These are phyloP conservation scores for Crucihimalaya himalaica DNA, from an alignment of 345 rosid species.

Conservation along the genomic window DNA sequence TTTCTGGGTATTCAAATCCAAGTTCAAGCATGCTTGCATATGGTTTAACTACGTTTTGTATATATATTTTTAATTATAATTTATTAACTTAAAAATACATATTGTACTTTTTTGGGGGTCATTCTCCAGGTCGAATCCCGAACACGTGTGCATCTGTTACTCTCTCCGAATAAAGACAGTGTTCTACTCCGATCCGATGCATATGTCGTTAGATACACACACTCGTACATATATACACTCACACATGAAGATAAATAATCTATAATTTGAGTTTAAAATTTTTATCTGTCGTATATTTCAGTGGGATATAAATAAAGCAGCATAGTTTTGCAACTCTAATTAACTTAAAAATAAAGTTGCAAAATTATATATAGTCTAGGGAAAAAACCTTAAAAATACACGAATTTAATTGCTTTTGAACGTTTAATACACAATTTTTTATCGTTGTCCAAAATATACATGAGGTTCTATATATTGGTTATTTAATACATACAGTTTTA, in stretches of 20 bases:
- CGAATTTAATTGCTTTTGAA: no score
- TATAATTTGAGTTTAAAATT: not conserved
- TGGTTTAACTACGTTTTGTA: not conserved
- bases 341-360: not conserved
- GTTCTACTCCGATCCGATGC: slow-evolving; percentile 10
- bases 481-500: no score
- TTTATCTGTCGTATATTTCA: not conserved
- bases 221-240: not conserved
- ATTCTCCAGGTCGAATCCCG: not conserved
- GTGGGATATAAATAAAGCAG: not conserved
- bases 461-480: no score
- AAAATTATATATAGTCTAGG: not conserved
- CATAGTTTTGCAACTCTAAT: not conserved
- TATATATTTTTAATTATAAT: not conserved
- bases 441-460: no score
- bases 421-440: no score
- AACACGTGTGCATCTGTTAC: slow-evolving; percentile 13
- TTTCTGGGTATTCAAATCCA: not conserved
- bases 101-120: not conserved
- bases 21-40: not conserved
- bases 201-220: not conserved
- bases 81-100: not conserved
- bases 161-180: slow-evolving; percentile 8
- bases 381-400: no score
- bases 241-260: not conserved